Evolutionary conservation across 148 eudicot genomes (phyloP), one percentile per base, ranked within the genome.

Genomic region (Silene conica): DNA sequence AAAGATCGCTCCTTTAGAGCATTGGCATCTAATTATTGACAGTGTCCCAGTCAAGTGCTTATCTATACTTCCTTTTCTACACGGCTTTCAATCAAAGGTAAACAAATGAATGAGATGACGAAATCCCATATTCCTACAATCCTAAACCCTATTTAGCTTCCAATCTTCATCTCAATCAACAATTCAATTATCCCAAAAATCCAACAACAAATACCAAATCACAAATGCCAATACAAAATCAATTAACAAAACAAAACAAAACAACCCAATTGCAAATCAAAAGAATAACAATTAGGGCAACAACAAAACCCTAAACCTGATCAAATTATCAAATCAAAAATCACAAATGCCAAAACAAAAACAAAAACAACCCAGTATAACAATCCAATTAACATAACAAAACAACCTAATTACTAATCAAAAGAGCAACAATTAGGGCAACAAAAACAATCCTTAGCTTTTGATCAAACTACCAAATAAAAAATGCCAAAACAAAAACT

Each of bases 361-460:
- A 57, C 55, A 60, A 62, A 45, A 60, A 60, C 25, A 12, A 26
- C 57, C 15, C 52, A 60, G 50, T 23, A 16, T 7, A 25, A 11
- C 12, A 22, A 60, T 13, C 1, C 5, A 28, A 5, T 50, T 45
- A 58, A 43, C 10, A 23, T 4, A 4, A 9, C 1, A 2, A 61
- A 9, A 8, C 34, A 20, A 18, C 19, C 13, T 9, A 67, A 34
- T 38, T 11, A 10, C 19, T 22, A 58, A 21, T 23, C 12, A 34
- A 69, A 26, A 19, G 8, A 46, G n/a, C 25, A 20, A 57, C 23
- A 62, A 54, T 28, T 15, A 63, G 43, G 55, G 62, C 10, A 48
- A 73, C 5, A 46, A 46, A 9, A 26, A 26, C 28, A 55, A 2
- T 75, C 82, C 92, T 86, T 85, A 46, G 85, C 80, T 56, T 86